Evolutionary conservation across 2,329 filamentous ascomycete genomes (phyloP), one percentile per base, ranked within the genome.

Genomic region (Fusarium armeniacum): DNA sequence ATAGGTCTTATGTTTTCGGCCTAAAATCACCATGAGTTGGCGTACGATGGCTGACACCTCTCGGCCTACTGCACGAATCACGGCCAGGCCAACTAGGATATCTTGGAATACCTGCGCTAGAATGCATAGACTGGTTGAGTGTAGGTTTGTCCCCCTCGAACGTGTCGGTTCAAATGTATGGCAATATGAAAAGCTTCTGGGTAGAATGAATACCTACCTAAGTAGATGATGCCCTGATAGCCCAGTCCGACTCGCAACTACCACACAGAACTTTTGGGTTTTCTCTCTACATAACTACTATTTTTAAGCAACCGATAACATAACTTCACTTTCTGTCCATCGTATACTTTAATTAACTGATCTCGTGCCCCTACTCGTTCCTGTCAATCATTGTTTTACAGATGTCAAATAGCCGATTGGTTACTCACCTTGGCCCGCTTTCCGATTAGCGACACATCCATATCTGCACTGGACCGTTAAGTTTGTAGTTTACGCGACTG

Each of bases 341-440:
- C 18, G 28, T 20, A 16, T 20, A 28, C 16, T 50, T 28, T 8
- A 40, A n/a, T 22, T 40, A 15, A 16, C 16, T 45, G n/a, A n/a
- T 24, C n/a, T 52, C 10, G n/a, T 30, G 49, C 18, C 6, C 26
- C 15, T 46, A 16, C 22, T 40, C 58, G 56, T 49, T 52, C 30
- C 54, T 33, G 16, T 33, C 22, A 54, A 54, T 53, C 38, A 2
- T 38, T 30, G 11, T 40, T 6, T 35, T 18, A 15, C n/a, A 33
- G 26, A 50, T 22, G 6, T 16, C 16, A 58, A 28, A 6, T 30
- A 36, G n/a, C 18, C 73, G 57, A 75, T 74, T 75, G 71, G 72
- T 15, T 45, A 26, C 51, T 62, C 60, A 69, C 62, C 64, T 53
- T 38, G 24, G 32, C 54, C 45, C 30, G 38, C 44, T 59, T 52